Percentiles rank a stretch among this genome's conserved stretches.
Conservation (phyloP, 2,329 filamentous ascomycete genomes). For the Fusarium guadeloupense region DNA sequence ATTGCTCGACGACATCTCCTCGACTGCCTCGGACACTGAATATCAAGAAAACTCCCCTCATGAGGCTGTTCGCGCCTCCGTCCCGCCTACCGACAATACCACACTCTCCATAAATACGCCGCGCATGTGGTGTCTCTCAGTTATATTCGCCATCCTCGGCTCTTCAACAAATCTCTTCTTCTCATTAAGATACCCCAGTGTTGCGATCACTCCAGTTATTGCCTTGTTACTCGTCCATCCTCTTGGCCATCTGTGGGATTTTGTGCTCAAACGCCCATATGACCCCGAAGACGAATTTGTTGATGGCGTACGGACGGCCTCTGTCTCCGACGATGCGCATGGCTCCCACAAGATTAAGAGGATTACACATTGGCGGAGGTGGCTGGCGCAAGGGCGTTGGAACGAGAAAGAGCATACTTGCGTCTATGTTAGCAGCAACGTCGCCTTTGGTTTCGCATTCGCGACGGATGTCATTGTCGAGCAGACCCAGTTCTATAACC, state of each 20-base stretch:
- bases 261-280: conserved; percentile 70
- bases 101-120: conserved; percentile 86
- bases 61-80: conserved; percentile 81
- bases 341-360: conserved; percentile 38
- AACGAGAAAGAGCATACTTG: conserved; percentile 91
- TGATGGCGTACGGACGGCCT: conserved; percentile 55
- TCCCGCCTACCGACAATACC: conserved; percentile 78
- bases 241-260: conserved; percentile 82
- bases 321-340: conserved; percentile 30
- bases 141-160: conserved; percentile 81
- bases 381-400: conserved; percentile 83
- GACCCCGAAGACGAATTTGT: conserved; percentile 60
- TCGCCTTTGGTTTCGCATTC: conserved; percentile 89
- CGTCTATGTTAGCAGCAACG: conserved; percentile 89
- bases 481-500: conserved; percentile 88
- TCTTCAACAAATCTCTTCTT: conserved; percentile 90
- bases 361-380: conserved; percentile 66
- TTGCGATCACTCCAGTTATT: conserved; percentile 89
- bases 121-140: conserved; percentile 86
- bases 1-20: conserved; percentile 51
- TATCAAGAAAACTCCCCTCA: conserved; percentile 78
- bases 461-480: conserved; percentile 91
- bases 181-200: conserved; percentile 87
- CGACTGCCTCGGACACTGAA: conserved; percentile 57
- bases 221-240: conserved; percentile 86